These are phyloP conservation scores for Linnemannia hyalina DNA, from an alignment of 192 early-diverging fungal species.

Conservation along the genomic window DNA sequence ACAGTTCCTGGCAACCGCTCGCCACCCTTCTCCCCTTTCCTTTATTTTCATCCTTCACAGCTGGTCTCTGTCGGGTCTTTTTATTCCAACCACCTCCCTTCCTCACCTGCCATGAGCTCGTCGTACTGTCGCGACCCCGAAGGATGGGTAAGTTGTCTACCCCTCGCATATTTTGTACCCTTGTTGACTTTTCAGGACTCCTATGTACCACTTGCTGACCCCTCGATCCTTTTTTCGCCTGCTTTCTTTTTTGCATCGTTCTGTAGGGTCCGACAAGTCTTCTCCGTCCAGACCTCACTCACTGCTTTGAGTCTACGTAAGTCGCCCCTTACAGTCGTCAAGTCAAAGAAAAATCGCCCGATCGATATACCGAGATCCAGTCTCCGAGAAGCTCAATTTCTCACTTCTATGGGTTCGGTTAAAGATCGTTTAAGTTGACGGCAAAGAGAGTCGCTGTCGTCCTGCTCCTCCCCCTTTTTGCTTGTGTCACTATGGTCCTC, in stretches of 20 bases:
- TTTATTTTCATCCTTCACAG: background rate
- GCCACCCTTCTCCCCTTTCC: background rate
- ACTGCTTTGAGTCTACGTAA: conserved; percentile 26
- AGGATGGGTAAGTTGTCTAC: conserved; percentile 14
- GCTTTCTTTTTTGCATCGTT: background rate
- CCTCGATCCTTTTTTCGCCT: background rate
- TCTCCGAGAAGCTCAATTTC: background rate
- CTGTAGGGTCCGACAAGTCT: conserved; percentile 2
- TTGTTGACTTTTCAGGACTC: background rate
- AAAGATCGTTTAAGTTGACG: no score
- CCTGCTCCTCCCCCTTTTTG: background rate
- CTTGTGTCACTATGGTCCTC: background rate
- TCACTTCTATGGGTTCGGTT: background rate
- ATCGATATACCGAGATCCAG: no score
- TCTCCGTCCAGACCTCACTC: background rate
- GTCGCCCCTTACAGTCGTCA: background rate
- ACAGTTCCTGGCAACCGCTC: background rate
- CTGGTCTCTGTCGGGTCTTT: background rate
- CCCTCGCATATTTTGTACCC: background rate
- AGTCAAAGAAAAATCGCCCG: no score
- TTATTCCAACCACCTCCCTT: background rate
- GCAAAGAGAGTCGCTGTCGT: no score
- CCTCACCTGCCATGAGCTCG: background rate
- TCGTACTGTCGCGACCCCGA: conserved; percentile 12
- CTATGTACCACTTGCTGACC: no score